These are phyloP conservation scores for Talaromyces sp. DNA, from an alignment of 2,329 filamentous ascomycete genomes.

Conservation along the genomic window DNA sequence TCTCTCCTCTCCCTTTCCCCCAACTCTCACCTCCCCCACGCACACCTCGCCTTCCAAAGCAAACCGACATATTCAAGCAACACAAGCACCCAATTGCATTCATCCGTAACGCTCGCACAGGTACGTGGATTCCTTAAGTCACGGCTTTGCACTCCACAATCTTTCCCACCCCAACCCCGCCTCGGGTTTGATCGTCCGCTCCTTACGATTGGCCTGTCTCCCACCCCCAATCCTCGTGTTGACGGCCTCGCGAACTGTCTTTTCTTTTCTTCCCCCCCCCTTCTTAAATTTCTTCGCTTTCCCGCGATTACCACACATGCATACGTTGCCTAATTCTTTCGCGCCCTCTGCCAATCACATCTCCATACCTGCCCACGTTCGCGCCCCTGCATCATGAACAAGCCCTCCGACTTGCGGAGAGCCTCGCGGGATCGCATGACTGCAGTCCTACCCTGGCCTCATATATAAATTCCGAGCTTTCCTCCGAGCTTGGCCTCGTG, in stretches of 20 bases:
- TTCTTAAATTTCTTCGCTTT: slow-evolving; percentile 16
- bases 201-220: slow-evolving; percentile 10
- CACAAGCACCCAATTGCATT: background rate
- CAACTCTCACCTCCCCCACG: background rate
- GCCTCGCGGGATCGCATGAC: slow-evolving; percentile 25
- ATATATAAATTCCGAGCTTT: slow-evolving; percentile 9
- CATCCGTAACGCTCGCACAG: slow-evolving; percentile 10
- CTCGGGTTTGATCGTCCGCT: slow-evolving; percentile 18
- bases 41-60: background rate
- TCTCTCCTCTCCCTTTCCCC: background rate
- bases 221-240: slow-evolving; percentile 15
- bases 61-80: background rate
- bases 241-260: slow-evolving; percentile 4
- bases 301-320: slow-evolving; percentile 26
- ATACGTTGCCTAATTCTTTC: slow-evolving; percentile 2
- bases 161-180: slow-evolving; percentile 5
- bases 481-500: slow-evolving; percentile 14
- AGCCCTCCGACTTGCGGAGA: slow-evolving; percentile 17
- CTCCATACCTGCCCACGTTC: slow-evolving; percentile 13
- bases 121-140: slow-evolving; percentile 13
- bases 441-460: slow-evolving; percentile 13
- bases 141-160: slow-evolving; percentile 16
- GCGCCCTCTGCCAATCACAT: slow-evolving; percentile 21
- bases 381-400: slow-evolving; percentile 6
- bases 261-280: slow-evolving; percentile 13